Evolutionary conservation across 139 green algal genomes (phyloP), one percentile per base, ranked within the genome.

Genomic region (Dunaliella sp.): DNA sequence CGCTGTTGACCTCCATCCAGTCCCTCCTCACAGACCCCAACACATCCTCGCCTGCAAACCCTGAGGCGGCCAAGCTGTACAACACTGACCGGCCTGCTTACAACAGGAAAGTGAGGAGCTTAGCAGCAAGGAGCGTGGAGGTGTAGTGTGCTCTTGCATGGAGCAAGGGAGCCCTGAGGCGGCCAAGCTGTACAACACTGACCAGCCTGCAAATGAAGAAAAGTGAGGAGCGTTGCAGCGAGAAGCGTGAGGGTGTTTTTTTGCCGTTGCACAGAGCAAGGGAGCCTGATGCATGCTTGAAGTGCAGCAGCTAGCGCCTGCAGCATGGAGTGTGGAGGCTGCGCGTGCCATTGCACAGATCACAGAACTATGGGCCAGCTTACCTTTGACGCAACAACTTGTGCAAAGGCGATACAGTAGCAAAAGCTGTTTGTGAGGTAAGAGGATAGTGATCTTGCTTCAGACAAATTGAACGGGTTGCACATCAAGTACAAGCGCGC

Each of bases 151-250:
- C n/a, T n/a, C n/a, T n/a, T n/a, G n/a, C n/a, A n/a, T n/a, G n/a
- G n/a, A n/a, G n/a, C n/a, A n/a, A n/a, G n/a, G n/a, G n/a, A 99
- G 99, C 87, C 93, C 94, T 1, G 96, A 99, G 84, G 96, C 96
- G 22, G 96, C 96, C 0, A 88, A 94, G 80, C 81, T 97, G 3
- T 97, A 94, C 86, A 82, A 88, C 26, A 88, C 90, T 1, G 93
- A 97, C 83, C 84, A 82, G 3, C 33, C 87, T 32, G 93, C 92
- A n/a, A n/a, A 1, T 3, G n/a, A 16, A 26, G 48, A 16, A 65
- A 16, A 65, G 48, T 16, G 16, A 16, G 48, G 16, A 65, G 48
- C 7, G 48, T 26, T 7, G 48, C 7, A 65, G 48, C 7, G 48
- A 16, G 48, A 65, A 16, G 48, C 7, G 16, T 65, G 16, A 65